Base-by-base conservation (phyloP, 768 basidiomycete species). In the Cystobasidium tubakii region DNA sequence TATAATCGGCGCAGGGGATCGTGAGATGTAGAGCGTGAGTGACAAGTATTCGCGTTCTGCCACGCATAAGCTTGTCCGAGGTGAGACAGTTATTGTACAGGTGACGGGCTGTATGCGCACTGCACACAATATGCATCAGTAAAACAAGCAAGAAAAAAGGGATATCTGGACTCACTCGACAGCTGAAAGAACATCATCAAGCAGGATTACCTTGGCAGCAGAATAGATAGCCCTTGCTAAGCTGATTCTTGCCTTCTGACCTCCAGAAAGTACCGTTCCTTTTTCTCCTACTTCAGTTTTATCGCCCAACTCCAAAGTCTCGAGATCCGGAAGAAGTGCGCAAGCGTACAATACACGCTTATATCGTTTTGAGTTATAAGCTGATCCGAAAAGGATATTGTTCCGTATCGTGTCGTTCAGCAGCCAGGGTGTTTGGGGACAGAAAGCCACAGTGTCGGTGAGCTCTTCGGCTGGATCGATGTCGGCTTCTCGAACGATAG, bases 191-290 rank as follows among this genome's bases (percentile, higher is more conserved):
- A 76, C 76, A 53, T 78, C 78, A 62, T 79, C 78, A 0, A 79
- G 73, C 27, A 79, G 67, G 44, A 79, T 70, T 13, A 73, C 73
- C 67, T 76, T 90, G 0, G 91, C 91, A 12, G 91, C 86, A 76
- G 89, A 92, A 81, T 96, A 94, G n/a, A 96, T 88, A 4, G 94
- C 92, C 53, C 94, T 88, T 46, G 91, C 89, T n/a, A 90, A 82
- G 0, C 88, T 89, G 6, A 90, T 77, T 1, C 79, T 73, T 7
- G 78, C 72, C 42, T 66, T 75, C 27, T 63, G 75, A 10, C 75
- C 75, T 1, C 74, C 75, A n/a, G 62, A 69, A 60, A 76, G 74
- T 1, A 73, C 75, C 6, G 63, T 66, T 25, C 50, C 69, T n/a
- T 55, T 63, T 64, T 77, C 78, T n/a, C 79, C 78, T 21, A 79